A percentile compares a stretch with the other conserved stretches of the same genome.
phyloP scores from a whole-genome alignment of 2,329 filamentous ascomycete genomes.

The Fusarium hainanense region DNA sequence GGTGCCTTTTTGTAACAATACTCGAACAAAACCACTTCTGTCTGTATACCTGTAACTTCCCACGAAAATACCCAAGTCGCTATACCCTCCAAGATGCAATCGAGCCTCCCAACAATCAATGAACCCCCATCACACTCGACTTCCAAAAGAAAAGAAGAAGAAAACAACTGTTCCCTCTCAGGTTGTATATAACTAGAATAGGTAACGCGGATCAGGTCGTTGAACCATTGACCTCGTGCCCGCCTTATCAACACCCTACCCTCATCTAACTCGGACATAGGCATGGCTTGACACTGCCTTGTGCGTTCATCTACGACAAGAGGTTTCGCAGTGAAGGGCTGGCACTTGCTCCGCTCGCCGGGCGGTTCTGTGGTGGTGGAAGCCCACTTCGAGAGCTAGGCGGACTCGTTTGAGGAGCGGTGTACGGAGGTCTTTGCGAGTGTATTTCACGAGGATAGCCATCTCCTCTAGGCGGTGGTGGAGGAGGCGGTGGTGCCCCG shows the following conservation, averaged over 20 bases:
- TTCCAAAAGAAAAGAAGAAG: neutral
- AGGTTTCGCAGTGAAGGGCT: conserved; percentile 81
- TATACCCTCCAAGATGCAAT: conserved; percentile 14
- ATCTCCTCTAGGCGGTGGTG: conserved; percentile 47
- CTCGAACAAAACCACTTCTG: conserved; percentile 19
- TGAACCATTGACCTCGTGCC: neutral
- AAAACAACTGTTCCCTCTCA: neutral
- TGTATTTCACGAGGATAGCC: conserved; percentile 56
- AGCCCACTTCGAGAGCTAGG: conserved; percentile 56
- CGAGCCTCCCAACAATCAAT: conserved; percentile 1
- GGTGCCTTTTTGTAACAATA: conserved; percentile 9
- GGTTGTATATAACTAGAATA: conserved; percentile 13
- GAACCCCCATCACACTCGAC: neutral
- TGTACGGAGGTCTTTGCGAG: conserved; percentile 54
- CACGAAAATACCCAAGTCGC: conserved; percentile 32
- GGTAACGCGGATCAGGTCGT: neutral
- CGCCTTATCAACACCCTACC: neutral
- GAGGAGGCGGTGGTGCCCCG: conserved; percentile 44
- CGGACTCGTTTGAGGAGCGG: conserved; percentile 59
- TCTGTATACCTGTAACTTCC: conserved; percentile 5
- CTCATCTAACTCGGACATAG: neutral
- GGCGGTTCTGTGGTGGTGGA: conserved; percentile 51
- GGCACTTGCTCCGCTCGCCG: conserved; percentile 76
- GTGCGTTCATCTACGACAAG: conserved; percentile 62
- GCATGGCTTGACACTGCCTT: neutral